Evolutionary conservation across 2,329 filamentous ascomycete genomes (phyloP).

Genomic region (Monosporascus sp.): DNA sequence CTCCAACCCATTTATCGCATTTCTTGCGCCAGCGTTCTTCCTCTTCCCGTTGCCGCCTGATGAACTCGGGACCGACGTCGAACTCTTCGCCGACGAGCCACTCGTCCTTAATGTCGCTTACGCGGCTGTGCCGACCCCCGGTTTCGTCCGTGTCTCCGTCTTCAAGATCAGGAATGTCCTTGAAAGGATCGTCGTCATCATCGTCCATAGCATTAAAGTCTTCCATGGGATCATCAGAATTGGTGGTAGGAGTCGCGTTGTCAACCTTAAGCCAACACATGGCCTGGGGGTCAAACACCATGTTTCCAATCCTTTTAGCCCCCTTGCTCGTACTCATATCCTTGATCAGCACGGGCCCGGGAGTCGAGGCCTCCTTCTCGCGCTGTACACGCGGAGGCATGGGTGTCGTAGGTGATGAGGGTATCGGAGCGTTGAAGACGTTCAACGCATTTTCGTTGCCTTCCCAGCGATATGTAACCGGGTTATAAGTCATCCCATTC

Average conservation of each 20-base stretch:
- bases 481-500: constrained; percentile 96
- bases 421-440: constrained; percentile 65
- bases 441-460: constrained; percentile 85
- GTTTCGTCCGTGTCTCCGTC: constrained; percentile 54
- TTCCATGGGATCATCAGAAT: constrained; percentile 53
- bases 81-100: constrained; percentile 94
- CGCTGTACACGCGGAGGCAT: constrained; percentile 38
- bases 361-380: constrained; percentile 56
- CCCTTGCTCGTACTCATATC: constrained; percentile 81
- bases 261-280: constrained; percentile 95
- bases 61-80: constrained; percentile 92
- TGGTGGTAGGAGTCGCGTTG: constrained; percentile 39
- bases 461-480: constrained; percentile 83
- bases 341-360: constrained; percentile 77
- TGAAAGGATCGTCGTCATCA: constrained; percentile 82
- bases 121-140: constrained; percentile 44
- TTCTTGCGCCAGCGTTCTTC: constrained; percentile 87
- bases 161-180: constrained; percentile 87
- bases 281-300: constrained; percentile 94
- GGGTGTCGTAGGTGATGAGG: constrained; percentile 49
- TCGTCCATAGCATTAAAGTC: constrained; percentile 70
- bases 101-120: constrained; percentile 64
- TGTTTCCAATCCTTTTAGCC: constrained; percentile 91
- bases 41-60: constrained; percentile 82
- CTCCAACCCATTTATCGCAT: constrained; percentile 77